Conservation (phyloP, 495 filamentous ascomycete species). For the Lasiosphaeria hispida region DNA sequence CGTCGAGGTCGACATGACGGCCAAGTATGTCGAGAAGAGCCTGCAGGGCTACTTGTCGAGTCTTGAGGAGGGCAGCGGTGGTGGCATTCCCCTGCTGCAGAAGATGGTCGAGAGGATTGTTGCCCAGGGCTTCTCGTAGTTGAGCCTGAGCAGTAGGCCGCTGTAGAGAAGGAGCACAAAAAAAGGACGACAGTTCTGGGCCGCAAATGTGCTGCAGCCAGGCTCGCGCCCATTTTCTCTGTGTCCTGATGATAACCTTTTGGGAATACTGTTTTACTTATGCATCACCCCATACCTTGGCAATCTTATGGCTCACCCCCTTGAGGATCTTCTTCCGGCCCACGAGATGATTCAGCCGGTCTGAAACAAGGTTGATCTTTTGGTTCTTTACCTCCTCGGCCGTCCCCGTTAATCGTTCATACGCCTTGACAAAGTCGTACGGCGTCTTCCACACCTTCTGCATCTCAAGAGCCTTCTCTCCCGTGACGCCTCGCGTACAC, state of each 20-base stretch:
- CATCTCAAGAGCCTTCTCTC: constrained; percentile 80
- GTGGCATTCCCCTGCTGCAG: constrained; percentile 64
- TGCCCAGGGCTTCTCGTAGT: constrained; percentile 60
- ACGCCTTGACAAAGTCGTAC: constrained; percentile 64
- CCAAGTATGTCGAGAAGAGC: constrained; percentile 98
- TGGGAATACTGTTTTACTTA: not conserved
- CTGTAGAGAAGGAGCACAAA: not conserved
- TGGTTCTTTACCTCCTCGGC: constrained; percentile 48
- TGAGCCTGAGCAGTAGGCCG: constrained; percentile 4
- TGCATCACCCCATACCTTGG: constrained; percentile 65
- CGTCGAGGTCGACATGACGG: constrained; percentile 96
- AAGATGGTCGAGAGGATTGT: constrained; percentile 80
- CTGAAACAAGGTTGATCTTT: constrained; percentile 53
- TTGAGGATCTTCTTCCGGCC: constrained; percentile 68
- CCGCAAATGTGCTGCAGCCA: too few relatives aligned
- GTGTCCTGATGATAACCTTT: not conserved
- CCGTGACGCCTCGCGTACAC: constrained; percentile 73
- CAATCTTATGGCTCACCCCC: constrained; percentile 64
- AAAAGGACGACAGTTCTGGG: not conserved
- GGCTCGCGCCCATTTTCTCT: not conserved
- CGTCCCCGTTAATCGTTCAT: constrained; percentile 44
- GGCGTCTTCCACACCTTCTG: constrained; percentile 75
- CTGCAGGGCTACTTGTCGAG: constrained; percentile 65
- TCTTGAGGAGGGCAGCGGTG: constrained; percentile 45
- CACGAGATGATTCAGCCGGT: constrained; percentile 53